Base-by-base conservation (phyloP, 345 rosid genomes). In the Melaleuca alternifolia region DNA sequence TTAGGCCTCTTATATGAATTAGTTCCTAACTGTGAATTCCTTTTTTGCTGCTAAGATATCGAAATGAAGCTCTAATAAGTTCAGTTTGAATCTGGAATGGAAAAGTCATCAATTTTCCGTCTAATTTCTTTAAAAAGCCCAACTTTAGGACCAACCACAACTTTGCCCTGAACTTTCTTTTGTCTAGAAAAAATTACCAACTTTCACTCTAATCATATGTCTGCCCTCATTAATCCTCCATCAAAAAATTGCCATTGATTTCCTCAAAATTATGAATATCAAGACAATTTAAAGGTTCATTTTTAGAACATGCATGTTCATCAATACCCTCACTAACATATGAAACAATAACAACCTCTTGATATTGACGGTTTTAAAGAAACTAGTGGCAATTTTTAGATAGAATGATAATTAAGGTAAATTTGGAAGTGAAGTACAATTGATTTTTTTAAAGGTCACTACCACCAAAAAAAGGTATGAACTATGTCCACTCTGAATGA, bases 341-440 rank as follows among this genome's bases (percentile, higher is more conserved):
- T 16, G 46, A 0, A 33, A 65, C 3, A 33, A 33, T 18, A 37
- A 9, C 1, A 0, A 11, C 6, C 11, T 65, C 20, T 0, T 16
- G 1, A 30, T 33, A 11, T 65, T 16, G 12, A 30, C 15, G 10
- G 16, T 15, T 62, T 62, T 12, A 7, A 15, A 30, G 8, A 65
- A 16, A 33, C 21, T 3, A 0, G 11, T 1, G 7, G 41, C 1
- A 3, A 33, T 8, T 8, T 65, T 65, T 18, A 11, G 24, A 65
- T 21, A 21, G 6, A 30, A 2, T 11, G 79, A 65, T 33, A 33
- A 8, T 5, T 4, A 3, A 20, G 44, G 37, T 23, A 33, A 18
- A 65, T 65, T 65, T 33, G 9, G 79, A 23, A 33, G 41, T 18
- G 16, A 65, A 8, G 79, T 33, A 65, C 33, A 33, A 20, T 20